These are phyloP conservation scores for Sugiyamaella chiloensis DNA, from an alignment of 805 yeast species.

Conservation along the genomic window DNA sequence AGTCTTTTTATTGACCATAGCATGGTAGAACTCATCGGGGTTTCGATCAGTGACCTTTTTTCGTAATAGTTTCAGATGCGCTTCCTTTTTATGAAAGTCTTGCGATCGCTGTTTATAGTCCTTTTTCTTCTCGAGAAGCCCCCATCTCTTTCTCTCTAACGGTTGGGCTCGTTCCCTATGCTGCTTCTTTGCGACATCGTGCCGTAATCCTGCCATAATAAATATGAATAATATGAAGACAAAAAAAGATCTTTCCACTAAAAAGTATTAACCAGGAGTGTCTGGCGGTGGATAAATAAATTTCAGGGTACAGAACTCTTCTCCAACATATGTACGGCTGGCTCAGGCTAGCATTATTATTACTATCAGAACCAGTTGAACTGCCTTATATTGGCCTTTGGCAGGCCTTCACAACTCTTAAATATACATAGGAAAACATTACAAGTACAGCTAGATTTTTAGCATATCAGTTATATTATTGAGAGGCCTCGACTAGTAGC, in stretches of 20 bases:
- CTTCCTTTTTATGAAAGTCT: constrained; percentile 58
- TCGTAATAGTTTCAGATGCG: constrained; percentile 63
- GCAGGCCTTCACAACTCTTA: too few relatives aligned
- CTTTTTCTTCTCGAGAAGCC: constrained; percentile 90
- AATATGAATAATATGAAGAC: too few relatives aligned
- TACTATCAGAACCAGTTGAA: too few relatives aligned
- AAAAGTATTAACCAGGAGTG: too few relatives aligned
- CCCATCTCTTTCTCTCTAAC: constrained; percentile 64
- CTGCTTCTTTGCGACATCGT: constrained; percentile 92
- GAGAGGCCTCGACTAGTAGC: too few relatives aligned
- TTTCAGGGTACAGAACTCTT: constrained; percentile 9
- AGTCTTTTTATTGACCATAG: constrained; percentile 70
- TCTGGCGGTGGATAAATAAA: constrained; percentile 10
- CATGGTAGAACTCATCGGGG: constrained; percentile 96
- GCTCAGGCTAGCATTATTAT: too few relatives aligned
- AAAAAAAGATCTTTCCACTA: too few relatives aligned
- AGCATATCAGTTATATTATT: too few relatives aligned
- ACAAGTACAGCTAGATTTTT: too few relatives aligned
- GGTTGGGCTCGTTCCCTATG: constrained; percentile 94
- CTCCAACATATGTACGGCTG: too few relatives aligned
- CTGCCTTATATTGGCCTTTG: too few relatives aligned
- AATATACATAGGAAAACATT: too few relatives aligned
- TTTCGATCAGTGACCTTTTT: constrained; percentile 71
- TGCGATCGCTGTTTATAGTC: constrained; percentile 70
- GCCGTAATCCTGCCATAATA: constrained; percentile 34